These are phyloP conservation scores for Balakata baccata DNA, from an alignment of 345 rosid species.

Conservation along the genomic window DNA sequence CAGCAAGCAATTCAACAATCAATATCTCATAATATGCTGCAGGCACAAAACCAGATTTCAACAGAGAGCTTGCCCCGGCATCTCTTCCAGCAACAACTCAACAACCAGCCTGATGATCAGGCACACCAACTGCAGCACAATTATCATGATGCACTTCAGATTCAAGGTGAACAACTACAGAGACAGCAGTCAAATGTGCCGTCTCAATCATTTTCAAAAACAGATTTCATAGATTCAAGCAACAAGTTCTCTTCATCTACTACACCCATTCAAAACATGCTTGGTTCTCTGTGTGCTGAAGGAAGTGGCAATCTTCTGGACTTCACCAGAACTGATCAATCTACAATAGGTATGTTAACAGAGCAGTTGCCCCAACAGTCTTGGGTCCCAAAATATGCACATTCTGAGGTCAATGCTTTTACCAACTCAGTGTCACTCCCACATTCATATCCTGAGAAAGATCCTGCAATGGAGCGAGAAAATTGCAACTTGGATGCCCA, in stretches of 20 bases:
- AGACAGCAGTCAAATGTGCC: conserved; percentile 47
- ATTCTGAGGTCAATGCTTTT: conserved; percentile 42
- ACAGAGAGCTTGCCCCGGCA: conserved; percentile 44
- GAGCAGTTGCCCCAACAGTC: conserved; percentile 52
- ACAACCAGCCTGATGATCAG: conserved; percentile 44
- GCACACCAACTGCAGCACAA: conserved; percentile 36
- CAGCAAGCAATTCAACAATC: conserved; percentile 47
- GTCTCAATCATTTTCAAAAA: conserved; percentile 50
- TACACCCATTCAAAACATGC: conserved; percentile 38
- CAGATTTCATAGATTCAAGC: conserved; percentile 44
- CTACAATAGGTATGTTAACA: conserved; percentile 27
- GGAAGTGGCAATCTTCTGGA: conserved; percentile 48
- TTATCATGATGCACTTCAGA: conserved; percentile 46
- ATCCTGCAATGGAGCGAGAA: conserved; percentile 36
- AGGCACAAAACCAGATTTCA: conserved; percentile 47
- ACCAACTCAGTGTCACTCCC: conserved; percentile 46
- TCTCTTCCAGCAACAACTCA: conserved; percentile 46
- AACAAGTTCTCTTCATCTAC: conserved; percentile 39
- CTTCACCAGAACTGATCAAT: conserved; percentile 52
- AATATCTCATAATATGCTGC: conserved; percentile 41
- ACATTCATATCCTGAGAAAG: conserved; percentile 44
- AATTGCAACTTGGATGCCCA: conserved; percentile 39
- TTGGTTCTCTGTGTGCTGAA: conserved; percentile 43
- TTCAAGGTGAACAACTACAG: conserved; percentile 49
- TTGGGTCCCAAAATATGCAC: conserved; percentile 51